Evolutionary conservation across 108 stramenopile species (phyloP), one percentile per base, ranked within the genome.

Genomic region (Skeletonema potamos): DNA sequence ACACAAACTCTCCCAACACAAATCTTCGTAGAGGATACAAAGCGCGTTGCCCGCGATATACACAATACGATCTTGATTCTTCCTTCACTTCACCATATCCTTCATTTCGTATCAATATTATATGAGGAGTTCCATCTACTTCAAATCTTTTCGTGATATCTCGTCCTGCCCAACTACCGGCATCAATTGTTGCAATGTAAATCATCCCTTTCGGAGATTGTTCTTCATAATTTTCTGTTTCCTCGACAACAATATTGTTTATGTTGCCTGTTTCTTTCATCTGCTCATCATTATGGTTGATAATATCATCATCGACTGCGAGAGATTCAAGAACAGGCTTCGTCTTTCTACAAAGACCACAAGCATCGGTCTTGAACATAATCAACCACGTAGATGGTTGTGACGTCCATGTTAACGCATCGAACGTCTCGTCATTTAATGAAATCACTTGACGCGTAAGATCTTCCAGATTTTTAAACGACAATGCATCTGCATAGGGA

Each of bases 351-450:
- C 78, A 79, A 24, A 79, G 72, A 7, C 65, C 78, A 51, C 78
- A 79, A 1, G 71, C 37, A 44, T 72, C 61, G 0, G 78, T 73
- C 58, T 79, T 72, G 64, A 79, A 79, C 78, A 79, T 79, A 32
- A 79, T 73, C 26, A 79, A 60, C 78, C 78, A 79, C n/a, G 78
- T 79, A 13, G 66, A 37, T 36, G 78, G 78, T 8, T 33, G 7
- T 12, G 78, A 62, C 6, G 78, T 63, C 62, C 24, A 55, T 22
- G 78, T 79, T 32, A 79, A 61, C 11, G 12, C 51, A 22, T 79
- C 78, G 43, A 79, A 79, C 20, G 54, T 79, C 10, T 79, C 78
- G 33, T 79, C 78, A 7, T 62, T 72, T 7, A 79, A 71, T 13
- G 61, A 22, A 2, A 79, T 37, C 13, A 79, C 66, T 62, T 54